Conservation (phyloP, 2,329 filamentous ascomycete species). For the Neurospora sp. region DNA sequence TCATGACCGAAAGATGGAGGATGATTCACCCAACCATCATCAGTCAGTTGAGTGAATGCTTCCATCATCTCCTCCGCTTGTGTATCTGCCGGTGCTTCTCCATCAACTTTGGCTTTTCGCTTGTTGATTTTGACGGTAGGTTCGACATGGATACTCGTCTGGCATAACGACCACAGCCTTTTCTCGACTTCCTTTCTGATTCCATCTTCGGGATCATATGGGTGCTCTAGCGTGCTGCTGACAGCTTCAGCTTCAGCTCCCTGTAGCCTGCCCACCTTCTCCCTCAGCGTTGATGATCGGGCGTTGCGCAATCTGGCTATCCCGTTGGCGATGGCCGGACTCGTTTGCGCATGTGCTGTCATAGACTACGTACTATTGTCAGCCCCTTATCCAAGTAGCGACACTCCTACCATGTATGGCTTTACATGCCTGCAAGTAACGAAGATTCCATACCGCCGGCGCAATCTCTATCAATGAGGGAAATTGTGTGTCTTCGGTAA, state of each 20-base stretch:
- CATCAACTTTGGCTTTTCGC: neutral
- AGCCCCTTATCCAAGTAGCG: constrained; percentile 4
- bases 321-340: constrained; percentile 11
- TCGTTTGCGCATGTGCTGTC: constrained; percentile 11
- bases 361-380: constrained; percentile 9
- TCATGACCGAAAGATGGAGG: neutral
- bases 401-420: constrained; percentile 7
- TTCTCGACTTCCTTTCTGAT: constrained; percentile 4
- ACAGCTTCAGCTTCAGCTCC: neutral
- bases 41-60: neutral
- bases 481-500: constrained; percentile 5
- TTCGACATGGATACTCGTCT: constrained; percentile 11
- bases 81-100: neutral
- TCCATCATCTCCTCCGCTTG: neutral
- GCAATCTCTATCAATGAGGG: constrained; percentile 22
- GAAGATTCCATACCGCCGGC: constrained; percentile 24
- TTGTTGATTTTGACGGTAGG: constrained; percentile 1
- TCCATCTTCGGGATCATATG: neutral
- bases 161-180: constrained; percentile 15
- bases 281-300: constrained; percentile 11
- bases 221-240: neutral
- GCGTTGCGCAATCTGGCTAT: constrained; percentile 12
- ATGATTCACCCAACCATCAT: neutral
- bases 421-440: constrained; percentile 21
- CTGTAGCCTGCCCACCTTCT: constrained; percentile 10